Base-by-base conservation (phyloP, 106 monocot species). In the Allium fistulosum region DNA sequence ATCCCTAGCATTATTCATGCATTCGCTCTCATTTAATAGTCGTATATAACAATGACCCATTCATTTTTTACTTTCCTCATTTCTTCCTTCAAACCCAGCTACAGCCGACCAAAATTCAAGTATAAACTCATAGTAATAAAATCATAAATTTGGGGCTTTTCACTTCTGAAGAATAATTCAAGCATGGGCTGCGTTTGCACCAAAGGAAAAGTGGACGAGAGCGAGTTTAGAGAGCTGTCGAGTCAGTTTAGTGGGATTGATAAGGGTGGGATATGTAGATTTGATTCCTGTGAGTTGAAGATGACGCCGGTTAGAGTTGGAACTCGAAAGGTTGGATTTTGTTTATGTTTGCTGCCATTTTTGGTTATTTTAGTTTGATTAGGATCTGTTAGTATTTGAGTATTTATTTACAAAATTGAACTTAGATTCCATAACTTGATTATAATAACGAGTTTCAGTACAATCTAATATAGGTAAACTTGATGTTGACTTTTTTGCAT, bases 121-220 rank as follows among this genome's bases (percentile, higher is more conserved):
- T 14, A 47, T 7, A n/a, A 26, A 63, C 63, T 63, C 27, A 9
- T 61, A 7, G 17, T 58, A 16, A 37, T 37, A 37, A 37, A 37
- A 37, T 37, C 37, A 37, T 37, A 37, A 37, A 37, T 37, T 37
- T 37, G 37, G 65, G 65, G 16, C 18, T 67, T 27, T 51, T 27
- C 13, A 13, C 37, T 27, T 26, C 17, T 51, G 26, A 26, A 53
- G 26, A 53, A 27, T 53, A 4, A 53, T 5, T 7, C 51, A 26
- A 56, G 51, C 55, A 88, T 88, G 87, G 87, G 87, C 11, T 80
- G 84, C 78, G 59, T 78, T 37, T 78, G 67, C 17, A 84, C 84
- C 58, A 72, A 49, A 56, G 28, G 66, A 22, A 45, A 11, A 27
- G 65, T 10, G 68, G 78, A 26, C 47, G 65, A 57, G 59, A 57